Base-by-base conservation (phyloP, 208 protist genomes). In the Trypanosoma platydactyli region DNA sequence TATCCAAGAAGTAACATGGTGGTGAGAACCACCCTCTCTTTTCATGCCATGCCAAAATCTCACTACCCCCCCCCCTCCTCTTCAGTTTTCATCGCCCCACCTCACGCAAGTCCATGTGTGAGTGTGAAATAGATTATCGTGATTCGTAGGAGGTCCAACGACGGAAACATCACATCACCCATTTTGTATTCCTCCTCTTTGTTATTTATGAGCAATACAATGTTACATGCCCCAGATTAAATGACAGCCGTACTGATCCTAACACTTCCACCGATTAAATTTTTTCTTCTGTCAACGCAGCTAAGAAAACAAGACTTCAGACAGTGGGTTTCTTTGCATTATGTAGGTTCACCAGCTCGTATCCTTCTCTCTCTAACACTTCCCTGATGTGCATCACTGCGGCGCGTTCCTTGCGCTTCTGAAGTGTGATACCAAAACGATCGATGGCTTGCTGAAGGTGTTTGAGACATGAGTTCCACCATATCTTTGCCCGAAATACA, bases 401-500 rank as follows among this genome's bases (percentile, higher is more conserved):
- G n/a, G 59, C 66, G 6, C 64, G 57, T 56, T 92, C 78, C 15
- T 76, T 76, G 33, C 77, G 71, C 6, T 55, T 58, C 52, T 88
- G 68, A 38, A 81, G 71, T 5, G 73, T 57, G 15, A 55, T 35
- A 1, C 49, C 55, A 55, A 91, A 68, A 20, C 57, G 41, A 53
- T 84, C 73, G 44, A 72, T 51, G 11, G 87, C 86, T 40, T 69
- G 44, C 65, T 95, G 86, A 16, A 95, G 59, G 66, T 93, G 81
- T 40, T 75, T 77, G 25, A 95, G 78, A 27, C 64, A 84, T 25
- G 73, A 58, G 69, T 95, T 95, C 88, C 90, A 95, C 85, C 90
- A 92, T 69, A 84, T 64, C 67, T 91, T 93, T 25, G 86, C n/a
- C 15, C 83, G 77, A 64, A 84, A 94, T 29, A 84, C 64, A 22